These are phyloP conservation scores for Tetracladium marchalianum DNA, from an alignment of 495 filamentous ascomycete species.

Conservation along the genomic window DNA sequence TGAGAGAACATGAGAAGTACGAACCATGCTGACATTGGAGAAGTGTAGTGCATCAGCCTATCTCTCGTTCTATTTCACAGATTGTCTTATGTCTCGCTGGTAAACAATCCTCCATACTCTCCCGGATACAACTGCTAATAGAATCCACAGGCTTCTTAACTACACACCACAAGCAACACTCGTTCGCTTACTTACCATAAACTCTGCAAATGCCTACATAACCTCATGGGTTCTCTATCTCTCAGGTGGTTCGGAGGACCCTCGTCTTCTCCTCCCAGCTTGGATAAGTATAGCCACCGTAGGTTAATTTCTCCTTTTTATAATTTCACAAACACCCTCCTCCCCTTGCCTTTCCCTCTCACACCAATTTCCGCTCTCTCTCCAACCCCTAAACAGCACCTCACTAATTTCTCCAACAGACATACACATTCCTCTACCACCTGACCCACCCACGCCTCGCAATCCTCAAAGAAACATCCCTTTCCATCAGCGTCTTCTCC, in stretches of 20 bases:
- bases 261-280: constrained; percentile 68
- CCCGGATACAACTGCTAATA: not conserved
- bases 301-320: not conserved
- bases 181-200: constrained; percentile 72
- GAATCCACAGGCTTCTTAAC: constrained; percentile 57
- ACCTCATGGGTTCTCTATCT: constrained; percentile 73
- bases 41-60: constrained; percentile 77
- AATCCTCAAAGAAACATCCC: constrained; percentile 71
- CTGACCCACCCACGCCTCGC: constrained; percentile 71
- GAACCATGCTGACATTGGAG: constrained; percentile 6
- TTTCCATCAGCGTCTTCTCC: constrained; percentile 67
- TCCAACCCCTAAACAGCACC: not conserved
- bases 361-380: not conserved
- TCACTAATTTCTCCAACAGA: constrained; percentile 29
- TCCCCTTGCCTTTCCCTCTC: no score
- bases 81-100: constrained; percentile 90
- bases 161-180: constrained; percentile 81
- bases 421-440: constrained; percentile 70
- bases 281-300: constrained; percentile 75
- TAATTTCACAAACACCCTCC: not conserved
- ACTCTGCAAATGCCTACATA: constrained; percentile 68
- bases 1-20: not conserved
- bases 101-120: constrained; percentile 24
- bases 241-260: constrained; percentile 63
- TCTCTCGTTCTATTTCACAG: constrained; percentile 82